Percentiles rank a stretch among this genome's conserved stretches.
Conservation (phyloP, 2,329 filamentous ascomycete species). For the Neofusicoccum cordaticola region DNA sequence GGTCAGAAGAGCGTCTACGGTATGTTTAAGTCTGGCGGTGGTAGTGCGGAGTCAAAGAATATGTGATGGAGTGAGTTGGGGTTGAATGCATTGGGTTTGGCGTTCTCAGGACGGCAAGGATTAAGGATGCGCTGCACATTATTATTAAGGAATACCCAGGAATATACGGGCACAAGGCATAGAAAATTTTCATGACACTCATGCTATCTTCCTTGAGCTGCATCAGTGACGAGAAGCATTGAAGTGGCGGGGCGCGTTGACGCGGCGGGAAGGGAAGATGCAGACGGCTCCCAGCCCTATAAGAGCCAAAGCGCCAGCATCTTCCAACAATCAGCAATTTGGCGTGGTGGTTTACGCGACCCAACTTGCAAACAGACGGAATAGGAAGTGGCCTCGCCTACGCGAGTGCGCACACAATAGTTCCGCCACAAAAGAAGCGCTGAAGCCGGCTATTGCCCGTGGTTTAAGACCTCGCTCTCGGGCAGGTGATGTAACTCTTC, state of each 20-base stretch:
- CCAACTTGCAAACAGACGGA: neutral
- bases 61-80: neutral
- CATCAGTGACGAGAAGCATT: no score
- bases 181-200: neutral
- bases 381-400: neutral
- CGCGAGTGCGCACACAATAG: neutral
- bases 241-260: neutral
- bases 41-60: neutral
- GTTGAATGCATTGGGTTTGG: neutral
- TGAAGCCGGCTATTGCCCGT: no score
- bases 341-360: neutral
- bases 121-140: neutral
- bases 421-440: slow-evolving; percentile 5
- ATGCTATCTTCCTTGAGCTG: neutral
- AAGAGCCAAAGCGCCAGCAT: neutral
- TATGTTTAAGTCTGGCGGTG: neutral
- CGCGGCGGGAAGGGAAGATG: neutral
- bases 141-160: neutral
- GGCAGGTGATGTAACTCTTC: neutral
- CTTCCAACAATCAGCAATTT: neutral
- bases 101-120: neutral
- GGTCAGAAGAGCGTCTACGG: slow-evolving; percentile 6
- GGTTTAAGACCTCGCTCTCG: neutral
- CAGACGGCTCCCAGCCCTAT: neutral
- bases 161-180: neutral